Percentiles rank a stretch among this genome's conserved stretches.
Evolutionary conservation across 345 rosid genomes (phyloP).

Genomic region (Geranium brycei): DNA sequence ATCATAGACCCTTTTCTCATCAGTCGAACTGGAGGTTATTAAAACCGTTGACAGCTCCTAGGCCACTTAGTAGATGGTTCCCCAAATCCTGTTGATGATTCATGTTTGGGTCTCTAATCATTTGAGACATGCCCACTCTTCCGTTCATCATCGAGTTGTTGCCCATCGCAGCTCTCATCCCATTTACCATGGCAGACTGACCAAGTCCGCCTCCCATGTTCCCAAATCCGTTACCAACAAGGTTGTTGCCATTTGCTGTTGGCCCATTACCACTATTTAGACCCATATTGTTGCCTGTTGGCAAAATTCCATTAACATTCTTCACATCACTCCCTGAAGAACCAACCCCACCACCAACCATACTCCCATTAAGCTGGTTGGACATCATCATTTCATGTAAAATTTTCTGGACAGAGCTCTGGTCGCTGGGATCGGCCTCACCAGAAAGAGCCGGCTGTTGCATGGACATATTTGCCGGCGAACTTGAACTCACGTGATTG

Average conservation of each 20-base stretch:
- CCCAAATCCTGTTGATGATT: slow-evolving; percentile 74
- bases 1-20: slow-evolving; percentile 23
- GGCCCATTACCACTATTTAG: slow-evolving; percentile 26
- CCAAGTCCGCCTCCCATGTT: slow-evolving; percentile 46
- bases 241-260: slow-evolving; percentile 10
- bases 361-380: slow-evolving; percentile 40
- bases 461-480: slow-evolving; percentile 40
- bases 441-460: slow-evolving; percentile 48
- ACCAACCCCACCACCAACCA: slow-evolving; percentile 32
- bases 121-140: slow-evolving; percentile 37
- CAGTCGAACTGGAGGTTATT: slow-evolving; percentile 75
- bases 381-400: slow-evolving; percentile 66
- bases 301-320: slow-evolving; percentile 34
- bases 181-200: slow-evolving; percentile 45
- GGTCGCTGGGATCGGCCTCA: slow-evolving; percentile 52
- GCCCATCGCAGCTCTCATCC: slow-evolving; percentile 51
- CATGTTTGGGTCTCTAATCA: slow-evolving; percentile 54
- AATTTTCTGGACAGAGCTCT: slow-evolving; percentile 79
- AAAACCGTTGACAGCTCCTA: slow-evolving; percentile 66
- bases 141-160: slow-evolving; percentile 60
- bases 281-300: slow-evolving; percentile 33
- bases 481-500: slow-evolving; percentile 46
- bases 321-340: slow-evolving; percentile 49
- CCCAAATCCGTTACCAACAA: slow-evolving; percentile 46
- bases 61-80: slow-evolving; percentile 51